Evolutionary conservation across 805 yeast genomes (phyloP).

Genomic region (Candida patagonica): DNA sequence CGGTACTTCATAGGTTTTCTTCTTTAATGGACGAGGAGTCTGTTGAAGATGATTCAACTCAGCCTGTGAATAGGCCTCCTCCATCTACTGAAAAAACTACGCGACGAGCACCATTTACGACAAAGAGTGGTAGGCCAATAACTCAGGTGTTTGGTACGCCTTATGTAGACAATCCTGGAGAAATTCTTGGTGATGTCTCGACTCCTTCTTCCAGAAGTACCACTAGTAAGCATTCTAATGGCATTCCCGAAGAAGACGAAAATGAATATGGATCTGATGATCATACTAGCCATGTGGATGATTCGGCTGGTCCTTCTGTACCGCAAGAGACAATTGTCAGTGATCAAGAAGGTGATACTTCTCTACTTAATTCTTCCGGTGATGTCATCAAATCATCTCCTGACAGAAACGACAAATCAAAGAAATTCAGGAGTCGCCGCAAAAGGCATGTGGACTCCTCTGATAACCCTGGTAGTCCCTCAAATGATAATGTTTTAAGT

Average conservation of each 20-base stretch:
- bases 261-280: slow-evolving; percentile 1
- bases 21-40: background rate
- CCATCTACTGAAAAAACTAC: background rate
- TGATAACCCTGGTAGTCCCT: no score
- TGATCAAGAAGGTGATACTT: slow-evolving; percentile 5
- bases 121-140: background rate
- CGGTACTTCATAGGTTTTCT: background rate
- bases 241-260: background rate
- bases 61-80: slow-evolving; percentile 2
- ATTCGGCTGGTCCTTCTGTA: background rate
- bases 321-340: slow-evolving; percentile 5
- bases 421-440: background rate
- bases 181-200: background rate
- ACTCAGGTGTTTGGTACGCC: slow-evolving; percentile 5
- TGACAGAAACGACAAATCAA: background rate
- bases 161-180: background rate
- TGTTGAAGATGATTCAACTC: slow-evolving; percentile 1
- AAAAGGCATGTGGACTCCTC: no score
- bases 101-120: background rate
- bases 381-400: slow-evolving; percentile 2
- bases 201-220: background rate
- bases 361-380: background rate
- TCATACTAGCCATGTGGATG: background rate
- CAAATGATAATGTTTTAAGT: no score
- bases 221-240: slow-evolving; percentile 7